Evolutionary conservation across 2,329 filamentous ascomycete species (phyloP), one percentile per base, ranked within the genome.

Genomic region (Alternaria longipes): DNA sequence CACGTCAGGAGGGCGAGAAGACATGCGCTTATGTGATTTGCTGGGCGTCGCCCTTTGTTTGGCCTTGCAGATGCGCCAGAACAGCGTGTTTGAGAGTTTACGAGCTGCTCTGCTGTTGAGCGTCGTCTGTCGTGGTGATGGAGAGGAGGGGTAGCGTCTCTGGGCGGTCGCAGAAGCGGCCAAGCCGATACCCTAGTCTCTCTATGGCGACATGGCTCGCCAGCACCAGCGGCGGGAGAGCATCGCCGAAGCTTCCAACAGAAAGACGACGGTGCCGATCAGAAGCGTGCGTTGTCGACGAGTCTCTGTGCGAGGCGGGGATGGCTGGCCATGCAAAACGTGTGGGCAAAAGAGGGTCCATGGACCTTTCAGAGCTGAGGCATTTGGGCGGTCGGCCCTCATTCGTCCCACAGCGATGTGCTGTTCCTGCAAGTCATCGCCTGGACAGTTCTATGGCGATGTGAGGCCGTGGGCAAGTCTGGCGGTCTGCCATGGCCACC

Each of bases 371-470:
- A 26, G 36, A 54, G 64, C 62, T 66, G 68, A 72, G 66, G 65
- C 50, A 56, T 66, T 65, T 64, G 69, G 61, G 60, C 47, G 59
- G 56, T 49, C 56, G 65, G 42, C 47, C 47, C 54, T 63, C 60
- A 69, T 69, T 70, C 47, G 67, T 51, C 42, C 26, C 22, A 49
- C 49, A 24, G 54, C 53, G 63, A 66, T 64, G 62, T 65, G 66
- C 68, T 68, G 69, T 59, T 63, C 57, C 62, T 70, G 68, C 67
- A 71, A 71, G 68, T 68, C 66, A 69, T 67, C 46, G 61, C 51
- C 56, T 52, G 59, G 54, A 46, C 54, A 32, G 32, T 18, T 47
- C 54, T 42, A 59, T 49, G 24, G 38, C 46, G 24, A 40, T 42
- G 22, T 52, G 41, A 51, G 41, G 40, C 5, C 54, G 54, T 50